Evolutionary conservation across 441 rosid species (phyloP).

Genomic region (Syzygium malaccense): DNA sequence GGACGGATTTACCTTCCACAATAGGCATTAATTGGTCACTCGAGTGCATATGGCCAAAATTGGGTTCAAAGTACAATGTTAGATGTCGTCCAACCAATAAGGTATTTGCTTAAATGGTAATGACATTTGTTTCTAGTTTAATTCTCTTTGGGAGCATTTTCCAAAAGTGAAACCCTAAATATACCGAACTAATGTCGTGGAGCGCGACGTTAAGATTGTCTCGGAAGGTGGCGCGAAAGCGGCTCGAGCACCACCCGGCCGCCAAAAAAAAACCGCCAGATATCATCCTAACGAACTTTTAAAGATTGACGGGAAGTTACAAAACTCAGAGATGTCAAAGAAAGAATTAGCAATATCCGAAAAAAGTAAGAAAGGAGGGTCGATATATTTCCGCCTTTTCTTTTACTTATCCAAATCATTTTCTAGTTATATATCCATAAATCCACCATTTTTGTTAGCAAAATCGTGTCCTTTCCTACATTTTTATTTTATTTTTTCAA

Average conservation of each 20-base stretch:
- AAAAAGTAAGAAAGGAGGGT: neutral
- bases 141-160: neutral
- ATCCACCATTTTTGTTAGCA: neutral
- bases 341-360: neutral
- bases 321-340: fast-evolving
- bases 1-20: neutral
- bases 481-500: neutral
- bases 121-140: neutral
- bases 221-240: neutral
- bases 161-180: neutral
- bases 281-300: neutral
- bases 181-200: neutral
- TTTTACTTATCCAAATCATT: neutral
- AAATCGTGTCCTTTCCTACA: neutral
- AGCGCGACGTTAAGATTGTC: neutral
- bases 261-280: neutral
- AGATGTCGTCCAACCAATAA: neutral
- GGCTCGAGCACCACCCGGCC: fast-evolving
- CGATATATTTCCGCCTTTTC: neutral
- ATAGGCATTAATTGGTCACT: neutral
- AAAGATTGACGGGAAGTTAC: neutral
- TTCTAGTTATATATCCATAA: neutral
- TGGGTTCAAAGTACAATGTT: neutral
- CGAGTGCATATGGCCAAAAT: neutral
- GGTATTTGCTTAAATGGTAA: neutral